Evolutionary conservation across 768 basidiomycete species (phyloP).

Genomic region (Tricholoma terreum): DNA sequence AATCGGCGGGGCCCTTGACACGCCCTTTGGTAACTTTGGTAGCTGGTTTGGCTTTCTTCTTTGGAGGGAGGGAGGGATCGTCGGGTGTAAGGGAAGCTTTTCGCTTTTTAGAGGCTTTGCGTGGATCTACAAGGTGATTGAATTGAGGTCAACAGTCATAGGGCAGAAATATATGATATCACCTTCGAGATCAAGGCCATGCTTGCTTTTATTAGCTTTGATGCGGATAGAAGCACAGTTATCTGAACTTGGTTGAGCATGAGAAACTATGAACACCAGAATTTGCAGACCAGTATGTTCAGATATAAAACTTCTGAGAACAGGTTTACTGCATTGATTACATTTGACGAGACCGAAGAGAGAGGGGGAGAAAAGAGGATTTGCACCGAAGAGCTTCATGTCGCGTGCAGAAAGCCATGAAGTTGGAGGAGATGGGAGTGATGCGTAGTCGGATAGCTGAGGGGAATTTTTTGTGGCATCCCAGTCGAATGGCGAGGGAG

Average conservation of each 20-base stretch:
- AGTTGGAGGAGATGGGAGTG: conserved; percentile 70
- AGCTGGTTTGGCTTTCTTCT: conserved; percentile 72
- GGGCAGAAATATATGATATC: conserved; percentile 2
- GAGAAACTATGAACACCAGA: neutral
- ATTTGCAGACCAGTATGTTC: conserved; percentile 66
- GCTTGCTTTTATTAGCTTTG: conserved; percentile 58
- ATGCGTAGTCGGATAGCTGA: conserved; percentile 34
- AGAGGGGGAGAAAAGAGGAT: conserved; percentile 62
- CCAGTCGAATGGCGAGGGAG: conserved; percentile 64
- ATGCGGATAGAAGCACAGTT: conserved; percentile 61
- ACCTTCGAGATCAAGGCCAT: conserved; percentile 44
- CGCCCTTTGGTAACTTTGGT: conserved; percentile 77
- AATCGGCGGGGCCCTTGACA: conserved; percentile 82
- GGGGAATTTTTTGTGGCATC: conserved; percentile 42
- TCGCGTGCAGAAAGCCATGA: conserved; percentile 83
- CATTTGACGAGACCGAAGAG: conserved; percentile 71
- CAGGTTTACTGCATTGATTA: conserved; percentile 76
- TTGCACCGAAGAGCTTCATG: conserved; percentile 83
- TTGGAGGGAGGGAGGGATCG: conserved; percentile 62
- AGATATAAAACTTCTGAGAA: conserved; percentile 68
- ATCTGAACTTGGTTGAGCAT: conserved; percentile 32
- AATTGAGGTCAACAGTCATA: conserved; percentile 8
- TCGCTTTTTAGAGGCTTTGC: conserved; percentile 70
- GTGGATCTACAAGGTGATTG: conserved; percentile 22
- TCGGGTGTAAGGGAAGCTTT: conserved; percentile 72